phyloP scores from a whole-genome alignment of 1,284 basidiomycete genomes.

The Somion occarium region DNA sequence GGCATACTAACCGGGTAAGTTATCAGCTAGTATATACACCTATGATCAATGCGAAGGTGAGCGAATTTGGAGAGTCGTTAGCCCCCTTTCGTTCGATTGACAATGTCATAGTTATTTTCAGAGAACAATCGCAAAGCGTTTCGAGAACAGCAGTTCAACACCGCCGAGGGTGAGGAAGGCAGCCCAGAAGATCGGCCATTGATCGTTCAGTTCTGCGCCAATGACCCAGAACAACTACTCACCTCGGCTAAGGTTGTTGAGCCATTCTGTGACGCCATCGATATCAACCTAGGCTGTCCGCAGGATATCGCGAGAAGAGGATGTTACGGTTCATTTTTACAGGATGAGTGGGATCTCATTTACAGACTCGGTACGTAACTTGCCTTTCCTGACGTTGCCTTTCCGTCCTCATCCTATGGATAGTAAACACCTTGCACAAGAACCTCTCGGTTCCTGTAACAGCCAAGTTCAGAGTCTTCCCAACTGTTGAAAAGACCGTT shows the following conservation, averaged over 20 bases:
- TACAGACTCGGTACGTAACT: conserved; percentile 65
- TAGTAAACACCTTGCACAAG: conserved; percentile 81
- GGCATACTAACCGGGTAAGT: neutral
- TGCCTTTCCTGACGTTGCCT: neutral
- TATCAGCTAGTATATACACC: conserved; percentile 84
- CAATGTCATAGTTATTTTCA: conserved; percentile 54
- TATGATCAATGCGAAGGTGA: conserved; percentile 93
- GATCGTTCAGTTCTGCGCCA: conserved; percentile 92
- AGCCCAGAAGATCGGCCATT: conserved; percentile 74
- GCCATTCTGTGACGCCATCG: conserved; percentile 83
- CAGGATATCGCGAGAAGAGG: conserved; percentile 85
- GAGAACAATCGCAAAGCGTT: conserved; percentile 49
- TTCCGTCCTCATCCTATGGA: neutral
- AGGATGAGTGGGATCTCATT: conserved; percentile 93
- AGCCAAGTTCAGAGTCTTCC: conserved; percentile 93
- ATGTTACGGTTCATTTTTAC: conserved; percentile 86
- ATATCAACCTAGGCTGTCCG: conserved; percentile 95
- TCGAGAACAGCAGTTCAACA: conserved; percentile 66
- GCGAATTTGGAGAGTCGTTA: too few relatives aligned
- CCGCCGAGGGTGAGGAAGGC: conserved; percentile 65
- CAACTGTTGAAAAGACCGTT: conserved; percentile 82
- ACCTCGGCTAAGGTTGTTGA: conserved; percentile 73
- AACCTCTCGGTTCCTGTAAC: conserved; percentile 90
- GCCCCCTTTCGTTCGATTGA: too few relatives aligned
- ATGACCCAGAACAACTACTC: conserved; percentile 79